phyloP scores from a whole-genome alignment of 805 yeast genomes.

The Sugiyamaella smithiae region DNA sequence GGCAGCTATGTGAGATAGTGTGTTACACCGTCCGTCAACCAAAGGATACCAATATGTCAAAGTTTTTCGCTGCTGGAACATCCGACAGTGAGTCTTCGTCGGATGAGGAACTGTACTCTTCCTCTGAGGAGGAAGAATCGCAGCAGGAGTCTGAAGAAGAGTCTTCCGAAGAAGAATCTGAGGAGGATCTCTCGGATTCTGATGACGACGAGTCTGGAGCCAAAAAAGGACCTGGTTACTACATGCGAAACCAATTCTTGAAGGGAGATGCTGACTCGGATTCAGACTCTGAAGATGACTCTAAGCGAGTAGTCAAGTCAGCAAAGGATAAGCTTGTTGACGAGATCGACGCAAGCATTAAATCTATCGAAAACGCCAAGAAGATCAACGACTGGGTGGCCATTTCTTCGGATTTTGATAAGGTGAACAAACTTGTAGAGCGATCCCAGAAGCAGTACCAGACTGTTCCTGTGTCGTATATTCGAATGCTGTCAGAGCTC shows the following conservation, averaged over 20 bases:
- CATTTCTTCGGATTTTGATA: conserved; percentile 73
- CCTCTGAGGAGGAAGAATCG: conserved; percentile 33
- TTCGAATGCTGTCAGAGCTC: conserved; percentile 65
- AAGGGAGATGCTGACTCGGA: conserved; percentile 45
- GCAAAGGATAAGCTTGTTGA: conserved; percentile 91
- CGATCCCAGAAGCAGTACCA: conserved; percentile 75
- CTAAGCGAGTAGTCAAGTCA: conserved; percentile 82
- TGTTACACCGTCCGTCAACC: background rate
- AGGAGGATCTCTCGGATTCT: conserved; percentile 39
- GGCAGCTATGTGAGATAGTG: background rate
- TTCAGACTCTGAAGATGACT: conserved; percentile 60
- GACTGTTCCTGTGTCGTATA: conserved; percentile 67
- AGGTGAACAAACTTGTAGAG: conserved; percentile 60
- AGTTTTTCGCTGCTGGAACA: conserved; percentile 70
- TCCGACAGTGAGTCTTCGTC: conserved; percentile 60
- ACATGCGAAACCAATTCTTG: conserved; percentile 34
- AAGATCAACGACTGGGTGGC: conserved; percentile 76
- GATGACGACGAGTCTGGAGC: conserved; percentile 37
- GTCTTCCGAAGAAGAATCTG: conserved; percentile 39
- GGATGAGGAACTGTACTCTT: conserved; percentile 52
- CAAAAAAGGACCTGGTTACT: conserved; percentile 32
- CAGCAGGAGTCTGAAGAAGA: conserved; percentile 46
- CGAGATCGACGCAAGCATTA: conserved; percentile 69
- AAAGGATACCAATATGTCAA: conserved; percentile 57
- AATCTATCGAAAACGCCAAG: conserved; percentile 65